phyloP scores from a whole-genome alignment of 257 asterid genomes.

The Solanum raphanifolium region DNA sequence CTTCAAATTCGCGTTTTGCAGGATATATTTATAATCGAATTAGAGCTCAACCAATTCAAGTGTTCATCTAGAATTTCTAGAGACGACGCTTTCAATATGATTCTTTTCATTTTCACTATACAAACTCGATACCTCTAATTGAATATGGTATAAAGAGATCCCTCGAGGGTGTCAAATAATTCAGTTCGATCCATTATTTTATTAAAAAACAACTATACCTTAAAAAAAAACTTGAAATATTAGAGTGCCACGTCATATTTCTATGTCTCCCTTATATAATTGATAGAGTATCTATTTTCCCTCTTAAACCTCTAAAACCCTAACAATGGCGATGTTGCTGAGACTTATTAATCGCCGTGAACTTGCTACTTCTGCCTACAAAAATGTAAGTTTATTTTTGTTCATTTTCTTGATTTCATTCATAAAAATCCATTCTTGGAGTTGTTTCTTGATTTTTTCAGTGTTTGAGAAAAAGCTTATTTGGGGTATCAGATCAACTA shows the following conservation, averaged over 20 bases:
- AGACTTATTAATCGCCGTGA: neutral
- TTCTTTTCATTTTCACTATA: no score
- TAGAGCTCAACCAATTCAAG: neutral
- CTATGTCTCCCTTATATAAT: neutral
- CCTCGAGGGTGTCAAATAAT: neutral
- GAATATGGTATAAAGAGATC: no score
- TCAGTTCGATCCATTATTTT: no score
- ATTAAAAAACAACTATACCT: neutral
- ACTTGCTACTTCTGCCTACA: neutral
- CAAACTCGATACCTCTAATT: no score
- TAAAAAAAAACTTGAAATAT: neutral
- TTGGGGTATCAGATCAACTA: constrained; percentile 31
- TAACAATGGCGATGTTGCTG: neutral
- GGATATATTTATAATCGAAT: no score
- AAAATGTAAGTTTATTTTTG: neutral
- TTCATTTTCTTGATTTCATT: neutral
- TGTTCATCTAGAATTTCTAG: neutral
- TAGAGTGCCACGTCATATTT: neutral
- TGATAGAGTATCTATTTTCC: neutral
- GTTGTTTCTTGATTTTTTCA: neutral
- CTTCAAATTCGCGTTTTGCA: no score
- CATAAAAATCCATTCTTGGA: neutral
- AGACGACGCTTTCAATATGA: neutral
- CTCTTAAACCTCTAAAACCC: neutral
- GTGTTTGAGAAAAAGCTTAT: constrained; percentile 23